phyloP scores from a whole-genome alignment of 805 yeast genomes.

The Ogataea thermomethanolica region DNA sequence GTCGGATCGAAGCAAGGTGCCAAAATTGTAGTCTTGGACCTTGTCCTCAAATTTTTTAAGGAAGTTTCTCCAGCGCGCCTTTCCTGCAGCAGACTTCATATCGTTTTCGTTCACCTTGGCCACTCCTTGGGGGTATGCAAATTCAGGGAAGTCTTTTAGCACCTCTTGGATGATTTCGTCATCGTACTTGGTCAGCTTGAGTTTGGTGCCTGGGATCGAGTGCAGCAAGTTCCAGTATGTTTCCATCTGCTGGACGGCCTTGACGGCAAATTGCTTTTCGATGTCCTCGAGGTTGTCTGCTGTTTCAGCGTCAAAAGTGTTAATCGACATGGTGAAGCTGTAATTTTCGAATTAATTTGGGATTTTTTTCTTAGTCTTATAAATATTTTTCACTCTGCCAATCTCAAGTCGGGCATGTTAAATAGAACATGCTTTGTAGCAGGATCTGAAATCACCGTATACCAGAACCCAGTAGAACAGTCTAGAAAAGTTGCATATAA shows the following conservation, averaged over 20 bases:
- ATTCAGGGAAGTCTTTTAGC: constrained; percentile 84
- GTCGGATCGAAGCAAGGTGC: constrained; percentile 82
- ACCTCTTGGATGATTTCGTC: constrained; percentile 63
- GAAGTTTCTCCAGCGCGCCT: constrained; percentile 87
- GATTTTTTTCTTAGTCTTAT: background rate
- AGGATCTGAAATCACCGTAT: no score
- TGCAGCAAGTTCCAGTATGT: constrained; percentile 84
- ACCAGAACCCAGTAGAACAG: constrained; percentile 1
- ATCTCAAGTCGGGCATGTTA: constrained; percentile 1
- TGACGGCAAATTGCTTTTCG: constrained; percentile 96
- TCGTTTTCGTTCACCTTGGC: constrained; percentile 67
- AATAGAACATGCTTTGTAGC: constrained; percentile 4
- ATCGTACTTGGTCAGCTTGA: constrained; percentile 69
- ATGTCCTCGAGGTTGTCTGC: constrained; percentile 96
- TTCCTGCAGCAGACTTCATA: constrained; percentile 76
- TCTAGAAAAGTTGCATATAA: background rate
- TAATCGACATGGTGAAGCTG: constrained; percentile 5
- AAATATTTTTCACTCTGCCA: constrained; percentile 5
- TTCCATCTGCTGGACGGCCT: constrained; percentile 93
- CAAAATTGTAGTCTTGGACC: constrained; percentile 91
- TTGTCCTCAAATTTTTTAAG: constrained; percentile 75
- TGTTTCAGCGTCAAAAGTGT: constrained; percentile 57
- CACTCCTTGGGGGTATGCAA: constrained; percentile 53
- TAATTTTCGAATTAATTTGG: background rate
- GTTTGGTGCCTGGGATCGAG: constrained; percentile 72